Conservation (phyloP, 495 filamentous ascomycete species). For the Penicillium odoratum region DNA sequence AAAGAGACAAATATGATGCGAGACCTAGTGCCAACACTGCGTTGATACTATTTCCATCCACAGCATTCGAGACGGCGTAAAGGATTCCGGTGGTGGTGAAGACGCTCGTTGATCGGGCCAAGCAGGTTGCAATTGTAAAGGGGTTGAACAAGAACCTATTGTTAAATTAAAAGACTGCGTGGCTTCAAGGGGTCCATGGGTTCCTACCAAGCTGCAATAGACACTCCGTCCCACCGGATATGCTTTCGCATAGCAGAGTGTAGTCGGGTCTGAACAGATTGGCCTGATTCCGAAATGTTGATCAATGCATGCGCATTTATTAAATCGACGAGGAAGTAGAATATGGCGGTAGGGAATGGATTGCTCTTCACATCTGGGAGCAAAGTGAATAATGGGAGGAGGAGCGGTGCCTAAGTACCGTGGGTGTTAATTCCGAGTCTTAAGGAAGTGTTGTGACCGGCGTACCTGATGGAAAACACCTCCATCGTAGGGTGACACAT, state of each 20-base stretch:
- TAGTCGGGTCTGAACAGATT: conserved; percentile 66
- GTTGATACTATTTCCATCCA: conserved; percentile 68
- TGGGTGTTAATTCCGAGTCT: conserved; percentile 9
- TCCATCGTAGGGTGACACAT: conserved; percentile 96
- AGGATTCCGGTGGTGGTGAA: conserved; percentile 90
- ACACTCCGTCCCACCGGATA: conserved; percentile 71
- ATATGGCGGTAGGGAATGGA: conserved; percentile 71
- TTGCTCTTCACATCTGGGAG: conserved; percentile 65
- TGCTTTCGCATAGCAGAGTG: conserved; percentile 78
- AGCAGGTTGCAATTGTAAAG: conserved; percentile 87
- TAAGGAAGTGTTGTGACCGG: conserved; percentile 1
- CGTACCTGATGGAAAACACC: conserved; percentile 91
- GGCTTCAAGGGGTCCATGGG: not conserved
- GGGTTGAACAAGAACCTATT: conserved; percentile 88
- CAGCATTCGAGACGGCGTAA: conserved; percentile 78
- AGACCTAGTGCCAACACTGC: conserved; percentile 85
- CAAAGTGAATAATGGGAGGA: conserved; percentile 86
- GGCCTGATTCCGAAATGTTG: conserved; percentile 79
- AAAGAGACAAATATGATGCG: conserved; percentile 87
- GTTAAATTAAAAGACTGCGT: not conserved
- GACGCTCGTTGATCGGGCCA: conserved; percentile 87
- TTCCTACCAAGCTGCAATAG: conserved; percentile 75
- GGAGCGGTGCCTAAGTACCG: conserved; percentile 68
- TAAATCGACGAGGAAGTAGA: conserved; percentile 82
- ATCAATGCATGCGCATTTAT: conserved; percentile 80